Conservation (phyloP, 331 rosid genomes). For the Spiraea crenata region DNA sequence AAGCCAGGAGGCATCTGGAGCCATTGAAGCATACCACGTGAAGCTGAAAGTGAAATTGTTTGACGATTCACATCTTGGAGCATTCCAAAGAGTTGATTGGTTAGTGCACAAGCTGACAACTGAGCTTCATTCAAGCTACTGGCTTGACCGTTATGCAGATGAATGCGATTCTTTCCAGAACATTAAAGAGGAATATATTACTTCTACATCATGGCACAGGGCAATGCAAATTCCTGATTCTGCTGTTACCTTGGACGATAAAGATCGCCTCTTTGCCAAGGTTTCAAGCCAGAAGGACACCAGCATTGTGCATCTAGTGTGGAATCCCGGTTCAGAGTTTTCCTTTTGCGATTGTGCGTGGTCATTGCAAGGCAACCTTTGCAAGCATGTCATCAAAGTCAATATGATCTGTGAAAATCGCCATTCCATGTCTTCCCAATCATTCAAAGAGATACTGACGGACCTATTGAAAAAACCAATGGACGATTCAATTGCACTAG, state of each 20-base stretch:
- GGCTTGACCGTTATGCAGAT: conserved; percentile 91
- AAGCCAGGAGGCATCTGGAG: conserved; percentile 95
- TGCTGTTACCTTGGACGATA: conserved; percentile 60
- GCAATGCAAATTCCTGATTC: conserved; percentile 76
- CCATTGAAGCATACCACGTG: conserved; percentile 87
- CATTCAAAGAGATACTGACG: conserved; percentile 61
- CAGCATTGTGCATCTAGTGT: conserved; percentile 49
- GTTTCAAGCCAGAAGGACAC: conserved; percentile 69
- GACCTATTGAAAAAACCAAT: conserved; percentile 57
- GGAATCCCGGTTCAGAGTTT: conserved; percentile 95
- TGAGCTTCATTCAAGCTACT: conserved; percentile 86
- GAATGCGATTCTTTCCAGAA: conserved; percentile 91
- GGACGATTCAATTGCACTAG: conserved; percentile 79
- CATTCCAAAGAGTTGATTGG: conserved; percentile 93
- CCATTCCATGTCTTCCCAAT: conserved; percentile 57
- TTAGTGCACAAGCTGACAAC: conserved; percentile 91
- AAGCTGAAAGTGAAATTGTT: conserved; percentile 84
- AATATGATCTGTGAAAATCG: conserved; percentile 56
- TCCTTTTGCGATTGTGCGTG: conserved; percentile 85
- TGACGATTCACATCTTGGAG: conserved; percentile 95
- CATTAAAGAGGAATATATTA: conserved; percentile 78
- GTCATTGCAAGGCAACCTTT: conserved; percentile 88
- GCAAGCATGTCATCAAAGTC: conserved; percentile 83
- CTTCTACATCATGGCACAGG: conserved; percentile 91
- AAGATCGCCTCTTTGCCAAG: conserved; percentile 62